phyloP scores from a whole-genome alignment of 2,329 filamentous ascomycete species.

The Mycosphaerelloides madeirae region DNA sequence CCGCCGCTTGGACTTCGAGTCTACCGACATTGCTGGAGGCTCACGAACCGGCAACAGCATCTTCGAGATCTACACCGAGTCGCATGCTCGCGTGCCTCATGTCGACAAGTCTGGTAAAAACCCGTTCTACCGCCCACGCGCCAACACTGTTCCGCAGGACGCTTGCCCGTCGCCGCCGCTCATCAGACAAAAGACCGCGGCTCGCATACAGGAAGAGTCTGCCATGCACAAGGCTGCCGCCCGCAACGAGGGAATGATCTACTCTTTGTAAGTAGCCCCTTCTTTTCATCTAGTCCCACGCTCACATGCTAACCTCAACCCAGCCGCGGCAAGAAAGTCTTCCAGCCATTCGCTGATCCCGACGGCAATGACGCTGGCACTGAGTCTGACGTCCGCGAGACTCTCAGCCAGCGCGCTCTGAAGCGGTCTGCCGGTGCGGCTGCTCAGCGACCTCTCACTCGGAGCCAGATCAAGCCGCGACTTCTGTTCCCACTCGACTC shows the following conservation, averaged over 20 bases:
- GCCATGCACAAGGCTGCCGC: slow-evolving; percentile 57
- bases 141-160: slow-evolving; percentile 9
- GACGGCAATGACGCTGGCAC: slow-evolving; percentile 25
- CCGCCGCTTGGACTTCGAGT: slow-evolving; percentile 52
- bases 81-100: slow-evolving; percentile 68
- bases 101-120: slow-evolving; percentile 63
- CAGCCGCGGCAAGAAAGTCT: slow-evolving; percentile 75
- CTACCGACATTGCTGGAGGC: slow-evolving; percentile 42
- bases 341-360: slow-evolving; percentile 58
- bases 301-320: slow-evolving; percentile 23
- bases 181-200: slow-evolving; percentile 46
- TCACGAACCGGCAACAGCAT: slow-evolving; percentile 46
- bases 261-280: slow-evolving; percentile 66
- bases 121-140: slow-evolving; percentile 57
- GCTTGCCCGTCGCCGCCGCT: slow-evolving; percentile 6
- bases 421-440: slow-evolving; percentile 36
- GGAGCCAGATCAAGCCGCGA: slow-evolving; percentile 66
- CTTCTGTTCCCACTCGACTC: slow-evolving; percentile 55
- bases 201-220: slow-evolving; percentile 48
- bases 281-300: slow-evolving; percentile 1
- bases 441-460: slow-evolving; percentile 52
- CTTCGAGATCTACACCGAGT: slow-evolving; percentile 66
- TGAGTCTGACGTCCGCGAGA: slow-evolving; percentile 30
- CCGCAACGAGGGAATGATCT: slow-evolving; percentile 69
- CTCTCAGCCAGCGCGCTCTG: slow-evolving; percentile 24